Conservation (phyloP, 2,329 filamentous ascomycete species). For the Colletotrichum gigasporum region DNA sequence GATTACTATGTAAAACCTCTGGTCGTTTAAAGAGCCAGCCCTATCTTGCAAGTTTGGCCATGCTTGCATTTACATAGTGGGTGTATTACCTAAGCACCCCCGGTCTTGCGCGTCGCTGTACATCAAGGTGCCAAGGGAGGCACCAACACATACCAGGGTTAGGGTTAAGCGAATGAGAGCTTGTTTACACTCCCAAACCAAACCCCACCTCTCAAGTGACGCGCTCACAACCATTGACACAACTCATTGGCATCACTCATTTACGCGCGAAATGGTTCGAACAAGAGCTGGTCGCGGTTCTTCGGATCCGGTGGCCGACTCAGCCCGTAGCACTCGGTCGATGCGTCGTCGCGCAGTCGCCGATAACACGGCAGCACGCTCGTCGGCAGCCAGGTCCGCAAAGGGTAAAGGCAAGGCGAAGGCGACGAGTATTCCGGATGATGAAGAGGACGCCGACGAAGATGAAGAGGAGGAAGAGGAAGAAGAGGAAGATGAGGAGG, state of each 20-base stretch:
- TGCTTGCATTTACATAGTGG: no score
- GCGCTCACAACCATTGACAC: no score
- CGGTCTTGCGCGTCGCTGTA: no score
- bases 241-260: no score
- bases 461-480: background rate
- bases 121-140: no score
- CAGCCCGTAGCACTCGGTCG: background rate
- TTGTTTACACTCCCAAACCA: background rate
- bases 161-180: constrained; percentile 7
- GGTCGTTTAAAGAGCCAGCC: no score
- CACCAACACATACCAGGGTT: constrained; percentile 23
- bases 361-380: background rate
- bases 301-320: background rate
- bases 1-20: no score
- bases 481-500: background rate
- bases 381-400: background rate
- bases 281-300: constrained; percentile 15
- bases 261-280: constrained; percentile 7
- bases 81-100: no score
- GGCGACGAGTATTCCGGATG: background rate
- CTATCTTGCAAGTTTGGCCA: no score
- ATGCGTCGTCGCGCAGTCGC: constrained; percentile 7
- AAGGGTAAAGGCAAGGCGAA: background rate
- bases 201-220: background rate
- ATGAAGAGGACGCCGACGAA: background rate